Base-by-base conservation (phyloP, 192 early-diverging fungal species). In the Pecoramyces ruminantium region DNA sequence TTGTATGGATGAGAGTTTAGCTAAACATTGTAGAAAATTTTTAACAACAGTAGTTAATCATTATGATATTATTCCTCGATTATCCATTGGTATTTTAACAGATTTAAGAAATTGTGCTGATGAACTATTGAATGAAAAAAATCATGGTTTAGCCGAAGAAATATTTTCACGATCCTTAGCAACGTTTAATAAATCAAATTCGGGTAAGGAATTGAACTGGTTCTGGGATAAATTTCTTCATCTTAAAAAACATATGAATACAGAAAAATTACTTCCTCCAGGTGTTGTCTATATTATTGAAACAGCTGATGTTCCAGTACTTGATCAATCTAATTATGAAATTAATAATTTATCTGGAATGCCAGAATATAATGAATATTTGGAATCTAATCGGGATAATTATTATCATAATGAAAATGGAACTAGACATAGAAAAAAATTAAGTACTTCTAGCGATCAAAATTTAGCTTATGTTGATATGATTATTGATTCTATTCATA, bases 21-120 rank as follows among this genome's bases (percentile, higher is more conserved):
- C 92, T n/a, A 85, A 87, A 51, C 87, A 92, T 80, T 93, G 90
- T 80, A 87, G 87, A 30, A 91, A 90, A 0, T 86, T 96, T 27
- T 87, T 97, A 6, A 96, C 94, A 0, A 93, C 91, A 13, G 90
- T 97, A 17, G 93, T 91, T n/a, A 92, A 95, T 79, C 90, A 92
- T 9, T 88, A 92, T 42, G 96, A 97, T 82, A 85, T 95, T 40
- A 90, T 96, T 9, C 87, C 92, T 11, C 90, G 90, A 29, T 82
- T 97, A 39, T 94, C 92, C 25, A 85, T 95, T 2, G 95, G 93
- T 11, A 81, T 92, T 2, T 87, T 94, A 79, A 87, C 90, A 18
- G 95, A 97, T 67, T 67, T 67, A n/a, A 67, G 51, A 67, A 67
- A 67, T 67, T 67, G 51, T n/a, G 51, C 51, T n/a, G 51, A 67